Base-by-base conservation (phyloP, 306 rosid species). In the Rosa lucieae region DNA sequence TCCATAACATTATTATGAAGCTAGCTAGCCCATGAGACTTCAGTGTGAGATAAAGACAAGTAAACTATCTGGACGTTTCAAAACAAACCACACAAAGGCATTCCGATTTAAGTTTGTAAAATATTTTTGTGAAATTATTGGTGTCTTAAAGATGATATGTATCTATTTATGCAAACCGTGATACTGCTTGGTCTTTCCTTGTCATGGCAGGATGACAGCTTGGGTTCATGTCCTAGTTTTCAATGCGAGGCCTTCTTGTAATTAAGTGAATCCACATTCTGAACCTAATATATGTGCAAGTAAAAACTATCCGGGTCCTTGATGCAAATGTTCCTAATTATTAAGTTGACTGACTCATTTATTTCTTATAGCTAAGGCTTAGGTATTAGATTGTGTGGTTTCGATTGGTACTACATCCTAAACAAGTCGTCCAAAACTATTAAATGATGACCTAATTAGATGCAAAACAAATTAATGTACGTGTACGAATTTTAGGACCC, bases 201-300 rank as follows among this genome's bases (percentile, higher is more conserved):
- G 26, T 61, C 77, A 79, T 72, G 70, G 48, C 70, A 43, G 70
- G 23, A n/a, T 55, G 82, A 71, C 82, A 72, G 72, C 72, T 59
- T 17, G 17, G 51, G 63, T 59, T 46, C 76, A 55, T 58, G 63
- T 7, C 21, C 61, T 29, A 44, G 61, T 70, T 23, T 70, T 70
- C 29, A 78, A 44, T 56, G 70, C 15, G 75, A n/a, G 23, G 21
- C 63, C 11, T 58, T 49, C 5, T 78, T 70, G n/a, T 65, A 32
- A 32, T 14, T 37, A 65, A 15, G 10, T 32, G 37, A 61, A 3
- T 23, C 14, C 17, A 23, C 37, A 59, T 23, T 59, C 17, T 56
- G 35, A 59, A 59, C 37, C 66, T 59, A 58, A 58, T 21, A 55
- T 8, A 17, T 17, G 21, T n/a, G 62, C 12, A 56, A n/a, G 29